phyloP scores from a whole-genome alignment of 768 basidiomycete species.

The Candolleomyces efflorescens region DNA sequence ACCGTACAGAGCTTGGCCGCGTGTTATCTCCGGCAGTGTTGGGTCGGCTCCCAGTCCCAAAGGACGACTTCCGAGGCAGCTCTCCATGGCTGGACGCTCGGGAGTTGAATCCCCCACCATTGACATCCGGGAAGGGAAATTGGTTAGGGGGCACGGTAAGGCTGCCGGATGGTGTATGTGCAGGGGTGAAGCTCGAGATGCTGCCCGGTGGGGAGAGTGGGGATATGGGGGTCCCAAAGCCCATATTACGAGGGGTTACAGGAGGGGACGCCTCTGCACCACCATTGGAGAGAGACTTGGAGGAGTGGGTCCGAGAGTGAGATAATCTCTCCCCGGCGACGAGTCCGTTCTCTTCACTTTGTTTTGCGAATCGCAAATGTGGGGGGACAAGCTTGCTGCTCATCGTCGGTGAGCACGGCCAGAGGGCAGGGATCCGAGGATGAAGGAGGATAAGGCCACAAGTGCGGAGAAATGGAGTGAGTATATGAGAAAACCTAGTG shows the following conservation, averaged over 20 bases:
- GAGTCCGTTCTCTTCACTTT: conserved; percentile 25
- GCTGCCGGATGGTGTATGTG: conserved; percentile 23
- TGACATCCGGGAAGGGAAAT: conserved; percentile 22
- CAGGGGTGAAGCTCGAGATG: conserved; percentile 39
- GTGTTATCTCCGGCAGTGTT: conserved; percentile 10
- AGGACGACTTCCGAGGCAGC: conserved; percentile 33
- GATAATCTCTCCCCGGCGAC: conserved; percentile 18
- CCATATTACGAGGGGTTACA: conserved; percentile 35
- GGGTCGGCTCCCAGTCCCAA: conserved; percentile 31
- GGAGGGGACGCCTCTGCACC: conserved; percentile 36
- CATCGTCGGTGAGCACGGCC: conserved; percentile 17
- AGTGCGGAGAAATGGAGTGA: too few relatives aligned
- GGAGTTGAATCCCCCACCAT: conserved; percentile 32
- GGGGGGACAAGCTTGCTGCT: conserved; percentile 27
- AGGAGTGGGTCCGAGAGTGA: conserved; percentile 33
- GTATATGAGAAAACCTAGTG: too few relatives aligned
- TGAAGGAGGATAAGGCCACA: too few relatives aligned
- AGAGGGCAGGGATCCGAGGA: too few relatives aligned
- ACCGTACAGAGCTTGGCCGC: conserved; percentile 33
- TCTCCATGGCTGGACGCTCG: conserved; percentile 39
- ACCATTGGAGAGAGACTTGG: conserved; percentile 15
- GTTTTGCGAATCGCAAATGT: conserved; percentile 26
- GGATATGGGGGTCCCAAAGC: conserved; percentile 30
- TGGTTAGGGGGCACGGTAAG: conserved; percentile 19
- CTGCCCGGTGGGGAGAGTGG: conserved; percentile 53